Conservation (phyloP, 192 early-diverging fungal genomes). For the Phycomyces blakesleeanus region DNA sequence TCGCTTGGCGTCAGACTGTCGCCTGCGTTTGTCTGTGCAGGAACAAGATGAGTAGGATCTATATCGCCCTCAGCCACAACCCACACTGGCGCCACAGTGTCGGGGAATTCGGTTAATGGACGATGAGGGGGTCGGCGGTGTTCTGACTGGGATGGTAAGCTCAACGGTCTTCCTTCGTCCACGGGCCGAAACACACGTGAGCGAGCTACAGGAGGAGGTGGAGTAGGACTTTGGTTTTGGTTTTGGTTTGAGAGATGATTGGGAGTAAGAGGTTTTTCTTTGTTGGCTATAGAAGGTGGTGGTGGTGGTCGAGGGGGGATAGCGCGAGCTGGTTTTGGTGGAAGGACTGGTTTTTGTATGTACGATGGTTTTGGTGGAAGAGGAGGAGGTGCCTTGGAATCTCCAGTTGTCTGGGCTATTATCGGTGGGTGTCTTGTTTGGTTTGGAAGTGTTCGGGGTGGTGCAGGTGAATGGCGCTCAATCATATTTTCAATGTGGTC, state of each 20-base stretch:
- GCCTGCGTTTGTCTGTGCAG: conserved; percentile 49
- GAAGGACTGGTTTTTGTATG: conserved; percentile 38
- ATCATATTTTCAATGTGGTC: conserved; percentile 27
- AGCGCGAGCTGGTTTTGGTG: neutral
- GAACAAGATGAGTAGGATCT: conserved; percentile 51
- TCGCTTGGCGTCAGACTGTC: conserved; percentile 36
- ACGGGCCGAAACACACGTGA: neutral
- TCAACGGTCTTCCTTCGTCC: conserved; percentile 1
- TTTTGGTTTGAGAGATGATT: neutral
- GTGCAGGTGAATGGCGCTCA: conserved; percentile 18
- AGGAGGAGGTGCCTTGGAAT: conserved; percentile 22
- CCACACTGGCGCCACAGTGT: conserved; percentile 12
- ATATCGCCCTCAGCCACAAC: conserved; percentile 51
- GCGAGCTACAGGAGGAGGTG: neutral
- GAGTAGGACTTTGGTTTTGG: neutral
- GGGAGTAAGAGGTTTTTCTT: neutral
- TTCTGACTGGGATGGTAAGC: conserved; percentile 9
- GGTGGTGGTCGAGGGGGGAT: neutral
- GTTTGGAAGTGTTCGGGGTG: conserved; percentile 9
- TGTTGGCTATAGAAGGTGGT: neutral
- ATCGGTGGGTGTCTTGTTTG: conserved; percentile 5
- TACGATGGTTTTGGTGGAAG: conserved; percentile 54
- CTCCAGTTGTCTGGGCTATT: conserved; percentile 16
- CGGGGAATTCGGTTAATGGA: conserved; percentile 8
- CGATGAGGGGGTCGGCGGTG: neutral